Evolutionary conservation across 768 basidiomycete species (phyloP), one percentile per base, ranked within the genome.

Genomic region (Boletus barrowsii): DNA sequence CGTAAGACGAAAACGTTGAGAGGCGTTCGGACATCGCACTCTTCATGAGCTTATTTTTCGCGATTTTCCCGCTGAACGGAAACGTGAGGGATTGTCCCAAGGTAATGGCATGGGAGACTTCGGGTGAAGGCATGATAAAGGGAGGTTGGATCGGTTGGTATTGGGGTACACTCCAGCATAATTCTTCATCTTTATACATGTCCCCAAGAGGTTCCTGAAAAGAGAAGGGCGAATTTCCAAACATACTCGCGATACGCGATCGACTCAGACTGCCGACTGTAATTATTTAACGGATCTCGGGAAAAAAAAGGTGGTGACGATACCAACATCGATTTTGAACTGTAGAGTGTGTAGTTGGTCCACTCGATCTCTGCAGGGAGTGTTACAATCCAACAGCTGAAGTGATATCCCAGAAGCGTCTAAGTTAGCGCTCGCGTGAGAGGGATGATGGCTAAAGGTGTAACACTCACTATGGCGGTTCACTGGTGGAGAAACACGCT

Each of bases 11-110:
- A 43, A 72, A 71, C 1, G 71, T 71, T 4, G 69, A 69, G 40
- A 71, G 63, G 13, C 71, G 68, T 43, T 71, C 69, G 6, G 69
- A 73, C 69, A 71, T 73, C 1, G 69, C 69, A 49, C 69, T 70
- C 55, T 71, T 71, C 65, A 71, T 58, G 47, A 71, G 29, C 48
- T 53, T 72, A 51, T 72, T 72, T 57, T 58, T 72, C 1, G 68
- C 59, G 1, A 33, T 59, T 54, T 63, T 68, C 13, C 63, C 60
- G 44, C 69, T 72, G 51, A 70, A 70, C 3, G 69, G 60, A 43
- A 70, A 69, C 2, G 54, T 62, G 13, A 70, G 42, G 2, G 63
- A 53, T 40, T 72, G 67, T 3, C 52, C 59, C 50, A 70, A 57
- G 10, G 56, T 61, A 17, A 59, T 45, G 32, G 65, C 55, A 49